These are phyloP conservation scores for Didymellaceae sp. DNA, from an alignment of 2,329 filamentous ascomycete species.

Conservation along the genomic window DNA sequence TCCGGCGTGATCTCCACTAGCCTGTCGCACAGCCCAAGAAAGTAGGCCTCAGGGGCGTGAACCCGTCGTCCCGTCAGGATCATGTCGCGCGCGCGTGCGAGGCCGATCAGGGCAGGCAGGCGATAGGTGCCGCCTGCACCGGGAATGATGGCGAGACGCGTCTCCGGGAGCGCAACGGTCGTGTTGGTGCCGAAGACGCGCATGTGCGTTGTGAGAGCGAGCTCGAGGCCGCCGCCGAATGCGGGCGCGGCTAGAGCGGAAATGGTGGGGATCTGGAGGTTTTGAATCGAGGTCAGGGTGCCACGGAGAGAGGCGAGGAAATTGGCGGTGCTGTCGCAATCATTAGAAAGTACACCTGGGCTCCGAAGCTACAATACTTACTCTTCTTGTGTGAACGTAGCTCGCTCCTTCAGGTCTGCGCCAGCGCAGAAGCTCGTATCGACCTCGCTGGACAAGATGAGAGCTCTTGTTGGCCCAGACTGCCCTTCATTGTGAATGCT, in stretches of 20 bases:
- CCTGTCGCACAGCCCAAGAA: conserved; percentile 88
- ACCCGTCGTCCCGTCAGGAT: conserved; percentile 91
- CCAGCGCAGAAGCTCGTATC: conserved; percentile 91
- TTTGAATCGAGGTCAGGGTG: conserved; percentile 75
- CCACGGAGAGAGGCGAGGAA: conserved; percentile 80
- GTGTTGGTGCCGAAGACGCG: conserved; percentile 84
- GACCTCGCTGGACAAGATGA: conserved; percentile 85
- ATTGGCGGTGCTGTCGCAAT: conserved; percentile 68
- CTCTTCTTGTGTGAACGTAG: conserved; percentile 78
- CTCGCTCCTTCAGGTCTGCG: conserved; percentile 89
- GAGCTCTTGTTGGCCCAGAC: conserved; percentile 71
- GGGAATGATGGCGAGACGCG: conserved; percentile 89
- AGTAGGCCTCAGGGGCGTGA: conserved; percentile 83
- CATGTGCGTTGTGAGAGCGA: conserved; percentile 87
- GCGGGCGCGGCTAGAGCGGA: conserved; percentile 84
- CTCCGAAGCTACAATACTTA: conserved; percentile 52
- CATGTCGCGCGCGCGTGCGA: conserved; percentile 82
- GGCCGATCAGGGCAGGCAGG: conserved; percentile 80
- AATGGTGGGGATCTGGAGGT: conserved; percentile 87
- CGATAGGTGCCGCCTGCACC: conserved; percentile 93
- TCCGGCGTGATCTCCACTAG: conserved; percentile 78
- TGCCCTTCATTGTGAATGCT: conserved; percentile 68
- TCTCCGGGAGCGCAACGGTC: conserved; percentile 85
- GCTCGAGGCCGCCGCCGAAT: conserved; percentile 90
- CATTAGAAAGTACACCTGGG: conserved; percentile 16